Base-by-base conservation (phyloP, 164 flowering plant genomes). In the Paratinospora sagittata region DNA sequence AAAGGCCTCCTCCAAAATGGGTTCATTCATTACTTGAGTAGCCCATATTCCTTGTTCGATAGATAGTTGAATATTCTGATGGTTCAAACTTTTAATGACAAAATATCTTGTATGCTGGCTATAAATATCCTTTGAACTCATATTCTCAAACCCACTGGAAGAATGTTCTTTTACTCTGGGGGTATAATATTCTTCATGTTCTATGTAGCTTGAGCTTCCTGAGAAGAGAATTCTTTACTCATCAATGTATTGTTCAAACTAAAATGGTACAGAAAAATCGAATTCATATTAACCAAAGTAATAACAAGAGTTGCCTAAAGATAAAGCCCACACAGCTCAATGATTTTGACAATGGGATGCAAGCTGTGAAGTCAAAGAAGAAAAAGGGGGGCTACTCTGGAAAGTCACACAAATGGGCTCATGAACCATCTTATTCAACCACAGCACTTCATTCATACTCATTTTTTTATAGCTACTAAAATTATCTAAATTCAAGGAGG, bases 11-110 rank as follows among this genome's bases (percentile, higher is more conserved):
- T 89, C 96, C 79, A 92, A 76, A 77, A 89, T 86, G 63, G 92
- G 91, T 82, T 92, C 98, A 84, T 92, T 92, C 94, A 90, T 89
- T 68, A 89, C 89, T 83, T 92, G 98, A 73, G 98, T 92, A 21
- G 98, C 98, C 98, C 98, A 92, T 61, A 92, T 90, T 76, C 93
- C 98, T 76, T 77, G 90, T 77, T 85, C 88, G 65, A 92, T 68
- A 66, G 98, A 90, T 66, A 88, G 81, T 79, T 88, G 87, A 69
- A 92, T 82, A 80, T 92, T 92, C 23, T 87, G 83, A 80, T 88
- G 89, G 73, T 83, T 90, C 83, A 92, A 86, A 84, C 98, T 92
- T 82, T 92, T 92, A 76, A 92, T 90, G 74, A 92, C 81, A 79
- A 92, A 92, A 81, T 90, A 90, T 84, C 93, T 90, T 73, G 86